Evolutionary conservation across 768 basidiomycete genomes (phyloP).

Genomic region (Mycena metata): DNA sequence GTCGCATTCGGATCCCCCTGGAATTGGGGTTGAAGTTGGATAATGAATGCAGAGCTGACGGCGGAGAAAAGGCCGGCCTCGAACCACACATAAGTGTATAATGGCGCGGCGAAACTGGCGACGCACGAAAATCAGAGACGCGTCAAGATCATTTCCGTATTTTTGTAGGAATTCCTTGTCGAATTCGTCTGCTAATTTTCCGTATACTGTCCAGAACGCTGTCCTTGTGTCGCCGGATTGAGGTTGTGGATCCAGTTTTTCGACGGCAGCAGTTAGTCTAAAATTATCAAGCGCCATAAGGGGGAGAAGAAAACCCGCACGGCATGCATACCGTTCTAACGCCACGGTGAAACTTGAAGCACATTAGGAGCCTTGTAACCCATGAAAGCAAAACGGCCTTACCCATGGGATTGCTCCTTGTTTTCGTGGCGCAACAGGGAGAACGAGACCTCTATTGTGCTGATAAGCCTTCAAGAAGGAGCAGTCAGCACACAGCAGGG

Average conservation of each 20-base stretch:
- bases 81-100: neutral
- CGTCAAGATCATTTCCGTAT: constrained; percentile 8
- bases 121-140: constrained; percentile 6
- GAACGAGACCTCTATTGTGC: too few species aligned
- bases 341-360: too few species aligned
- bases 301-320: too few species aligned
- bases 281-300: neutral
- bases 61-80: constrained; percentile 21
- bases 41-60: constrained; percentile 19
- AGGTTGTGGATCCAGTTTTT: neutral
- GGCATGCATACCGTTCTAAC: too few species aligned
- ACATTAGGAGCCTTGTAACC: too few species aligned
- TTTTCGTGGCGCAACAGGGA: too few species aligned
- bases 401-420: too few species aligned
- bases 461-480: too few species aligned
- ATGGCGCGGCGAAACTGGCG: too few species aligned
- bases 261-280: neutral
- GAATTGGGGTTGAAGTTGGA: constrained; percentile 12
- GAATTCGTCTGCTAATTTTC: constrained; percentile 9
- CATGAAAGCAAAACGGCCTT: too few species aligned
- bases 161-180: constrained; percentile 6
- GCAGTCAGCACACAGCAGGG: too few species aligned
- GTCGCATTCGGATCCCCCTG: neutral
- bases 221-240: neutral
- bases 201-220: constrained; percentile 15